Evolutionary conservation across 352 stramenopile genomes (phyloP), one percentile per base, ranked within the genome.

Genomic region (Globisporangium megalacanthum): DNA sequence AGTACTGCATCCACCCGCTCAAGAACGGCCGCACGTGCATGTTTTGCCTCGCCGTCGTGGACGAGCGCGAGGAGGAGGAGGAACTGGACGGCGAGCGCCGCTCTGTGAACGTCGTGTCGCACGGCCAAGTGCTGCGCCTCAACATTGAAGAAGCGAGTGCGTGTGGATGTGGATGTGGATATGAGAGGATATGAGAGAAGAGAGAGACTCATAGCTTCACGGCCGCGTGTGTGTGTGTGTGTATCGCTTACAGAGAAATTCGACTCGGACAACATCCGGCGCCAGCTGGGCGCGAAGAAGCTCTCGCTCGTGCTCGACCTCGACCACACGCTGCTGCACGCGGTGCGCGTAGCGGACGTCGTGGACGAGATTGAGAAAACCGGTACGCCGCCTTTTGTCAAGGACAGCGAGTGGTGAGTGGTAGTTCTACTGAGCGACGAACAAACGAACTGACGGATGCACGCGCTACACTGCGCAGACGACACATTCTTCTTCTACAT

Each of bases 241-340:
- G 39, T 60, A 35, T 31, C 45, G 19, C 49, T 20, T 67, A n/a
- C 57, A 91, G 86, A 92, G 71, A 88, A 89, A 70, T 90, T 93
- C 48, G 83, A 94, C 61, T 82, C 68, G 57, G 79, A 89, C 53
- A 95, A 91, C 54, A 89, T 95, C 29, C 73, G 86, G 47, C 85
- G 90, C 35, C 78, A 98, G 51, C 79, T 94, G 29, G 68, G 83
- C 29, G 68, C 76, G 36, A 93, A 90, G 63, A 98, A 98, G 62
- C 69, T 99, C 20, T 97, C 85, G 41, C 69, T 99, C 13, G 94
- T 98, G 33, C 75, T 99, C 36, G 96, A 99, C 84, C 73, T 99
- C 35, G 96, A 99, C 74, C 95, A 98, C 72, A 99, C 96, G 3
- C 72, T 99, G 47, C 75, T 99, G 6, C 96, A 99, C 74, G 95